A percentile compares a stretch with the other conserved stretches of the same genome.
These are phyloP conservation scores for Brasenia schreberi DNA, from an alignment of 164 flowering plant genomes.

Conservation along the genomic window DNA sequence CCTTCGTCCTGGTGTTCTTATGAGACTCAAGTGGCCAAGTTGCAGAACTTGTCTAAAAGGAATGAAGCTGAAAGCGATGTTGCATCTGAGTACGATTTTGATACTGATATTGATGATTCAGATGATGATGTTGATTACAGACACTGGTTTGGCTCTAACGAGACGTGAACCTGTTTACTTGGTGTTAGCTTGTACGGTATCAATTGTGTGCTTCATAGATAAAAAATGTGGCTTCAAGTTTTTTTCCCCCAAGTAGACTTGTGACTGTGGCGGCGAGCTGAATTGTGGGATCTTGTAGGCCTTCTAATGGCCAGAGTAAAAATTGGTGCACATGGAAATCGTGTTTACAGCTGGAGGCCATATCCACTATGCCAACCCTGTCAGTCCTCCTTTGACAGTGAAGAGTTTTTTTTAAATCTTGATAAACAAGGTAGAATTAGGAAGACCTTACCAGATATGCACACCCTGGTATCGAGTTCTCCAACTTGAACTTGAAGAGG, in stretches of 20 bases:
- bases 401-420: too few relatives aligned
- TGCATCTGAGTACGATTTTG: conserved; percentile 9
- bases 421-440: too few relatives aligned
- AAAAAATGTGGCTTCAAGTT: neutral
- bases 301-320: too few relatives aligned
- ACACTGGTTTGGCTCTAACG: conserved; percentile 8
- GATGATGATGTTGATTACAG: conserved; percentile 12
- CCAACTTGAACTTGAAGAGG: too few relatives aligned
- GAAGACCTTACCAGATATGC: too few relatives aligned
- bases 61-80: conserved; percentile 15
- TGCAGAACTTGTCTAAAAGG: conserved; percentile 5
- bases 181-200: neutral
- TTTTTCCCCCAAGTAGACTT: neutral
- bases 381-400: too few relatives aligned
- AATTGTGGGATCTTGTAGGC: neutral
- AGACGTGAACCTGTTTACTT: neutral
- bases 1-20: conserved; percentile 89
- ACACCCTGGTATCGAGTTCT: too few relatives aligned
- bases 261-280: neutral
- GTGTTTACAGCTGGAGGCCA: too few relatives aligned
- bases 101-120: conserved; percentile 8
- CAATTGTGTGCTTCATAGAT: neutral
- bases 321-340: too few relatives aligned
- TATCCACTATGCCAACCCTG: too few relatives aligned
- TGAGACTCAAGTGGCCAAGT: conserved; percentile 13